Evolutionary conservation across 495 filamentous ascomycete genomes (phyloP).

Genomic region (Entonaema liquescens): DNA sequence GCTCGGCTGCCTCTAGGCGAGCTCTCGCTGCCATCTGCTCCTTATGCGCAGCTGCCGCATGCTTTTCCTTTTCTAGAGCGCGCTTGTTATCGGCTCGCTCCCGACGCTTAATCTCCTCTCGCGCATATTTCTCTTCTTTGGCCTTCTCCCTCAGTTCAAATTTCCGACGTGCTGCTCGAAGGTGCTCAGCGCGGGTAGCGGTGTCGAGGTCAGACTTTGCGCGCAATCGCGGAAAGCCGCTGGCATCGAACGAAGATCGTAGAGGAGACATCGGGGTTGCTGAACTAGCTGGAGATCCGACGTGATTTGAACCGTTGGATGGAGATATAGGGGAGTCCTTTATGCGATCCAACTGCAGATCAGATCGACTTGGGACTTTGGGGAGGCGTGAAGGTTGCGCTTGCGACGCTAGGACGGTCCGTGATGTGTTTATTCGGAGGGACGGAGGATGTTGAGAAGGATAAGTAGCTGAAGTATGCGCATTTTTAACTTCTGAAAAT

Average conservation of each 20-base stretch:
- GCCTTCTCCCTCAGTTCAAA: slow-evolving; percentile 62
- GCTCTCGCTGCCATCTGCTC: slow-evolving; percentile 39
- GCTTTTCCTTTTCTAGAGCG: slow-evolving; percentile 53
- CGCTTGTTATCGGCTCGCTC: slow-evolving; percentile 59
- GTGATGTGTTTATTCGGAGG: slow-evolving; percentile 56
- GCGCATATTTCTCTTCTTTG: slow-evolving; percentile 65
- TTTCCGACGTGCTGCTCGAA: slow-evolving; percentile 61
- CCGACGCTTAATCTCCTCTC: slow-evolving; percentile 62
- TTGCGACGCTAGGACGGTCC: slow-evolving; percentile 43
- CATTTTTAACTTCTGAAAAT: slow-evolving; percentile 48
- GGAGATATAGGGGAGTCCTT: slow-evolving; percentile 46
- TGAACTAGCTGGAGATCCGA: slow-evolving; percentile 42
- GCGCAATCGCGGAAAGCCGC: slow-evolving; percentile 60
- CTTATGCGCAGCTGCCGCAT: slow-evolving; percentile 40
- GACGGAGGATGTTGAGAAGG: slow-evolving; percentile 44
- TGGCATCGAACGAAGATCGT: slow-evolving; percentile 59
- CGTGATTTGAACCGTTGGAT: slow-evolving; percentile 19
- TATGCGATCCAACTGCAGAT: slow-evolving; percentile 48
- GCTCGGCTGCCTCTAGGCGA: slow-evolving; percentile 40
- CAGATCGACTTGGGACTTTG: slow-evolving; percentile 54
- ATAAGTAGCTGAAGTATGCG: slow-evolving; percentile 30
- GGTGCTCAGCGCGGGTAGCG: slow-evolving; percentile 54
- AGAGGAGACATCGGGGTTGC: slow-evolving; percentile 56
- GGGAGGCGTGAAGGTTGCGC: slow-evolving; percentile 50
- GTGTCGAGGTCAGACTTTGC: slow-evolving; percentile 61